Conservation (phyloP, 495 filamentous ascomycete species). For the Aspergillus biplanus region DNA sequence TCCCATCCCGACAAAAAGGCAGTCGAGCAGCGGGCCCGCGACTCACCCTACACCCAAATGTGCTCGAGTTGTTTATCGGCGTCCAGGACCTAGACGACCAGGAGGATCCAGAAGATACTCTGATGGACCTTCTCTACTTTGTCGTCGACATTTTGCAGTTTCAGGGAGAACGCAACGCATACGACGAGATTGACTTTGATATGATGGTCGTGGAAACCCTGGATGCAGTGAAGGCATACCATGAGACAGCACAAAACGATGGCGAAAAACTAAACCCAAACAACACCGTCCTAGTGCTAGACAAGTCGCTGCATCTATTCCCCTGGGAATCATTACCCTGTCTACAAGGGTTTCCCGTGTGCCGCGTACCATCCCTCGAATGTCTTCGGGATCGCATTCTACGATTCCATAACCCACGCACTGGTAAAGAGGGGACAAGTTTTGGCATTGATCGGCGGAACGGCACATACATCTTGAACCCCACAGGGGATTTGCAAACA, state of each 20-base stretch:
- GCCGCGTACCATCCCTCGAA: constrained; percentile 79
- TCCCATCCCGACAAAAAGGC: constrained; percentile 82
- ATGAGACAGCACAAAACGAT: constrained; percentile 57
- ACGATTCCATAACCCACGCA: constrained; percentile 43
- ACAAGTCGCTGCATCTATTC: constrained; percentile 85
- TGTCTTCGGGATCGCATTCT: constrained; percentile 74
- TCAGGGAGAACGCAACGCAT: constrained; percentile 92
- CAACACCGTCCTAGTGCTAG: constrained; percentile 91
- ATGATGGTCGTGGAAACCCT: constrained; percentile 81
- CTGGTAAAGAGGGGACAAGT: constrained; percentile 22
- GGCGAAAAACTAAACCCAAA: constrained; percentile 64
- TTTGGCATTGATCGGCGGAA: constrained; percentile 58
- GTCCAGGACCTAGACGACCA: constrained; percentile 71
- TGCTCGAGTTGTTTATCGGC: constrained; percentile 86
- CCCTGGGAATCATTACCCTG: constrained; percentile 96
- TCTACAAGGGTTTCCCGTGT: constrained; percentile 76
- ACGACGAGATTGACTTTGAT: constrained; percentile 97
- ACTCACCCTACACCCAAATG: constrained; percentile 70
- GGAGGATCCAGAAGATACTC: constrained; percentile 78
- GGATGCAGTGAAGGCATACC: constrained; percentile 78
- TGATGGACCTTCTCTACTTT: constrained; percentile 92
- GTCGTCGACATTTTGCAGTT: constrained; percentile 97
- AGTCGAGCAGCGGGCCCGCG: constrained; percentile 52
- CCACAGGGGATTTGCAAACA: constrained; percentile 74
- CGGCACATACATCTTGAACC: constrained; percentile 89